phyloP scores from a whole-genome alignment of 75 land plant genomes.

The Sequoia sempervirens region DNA sequence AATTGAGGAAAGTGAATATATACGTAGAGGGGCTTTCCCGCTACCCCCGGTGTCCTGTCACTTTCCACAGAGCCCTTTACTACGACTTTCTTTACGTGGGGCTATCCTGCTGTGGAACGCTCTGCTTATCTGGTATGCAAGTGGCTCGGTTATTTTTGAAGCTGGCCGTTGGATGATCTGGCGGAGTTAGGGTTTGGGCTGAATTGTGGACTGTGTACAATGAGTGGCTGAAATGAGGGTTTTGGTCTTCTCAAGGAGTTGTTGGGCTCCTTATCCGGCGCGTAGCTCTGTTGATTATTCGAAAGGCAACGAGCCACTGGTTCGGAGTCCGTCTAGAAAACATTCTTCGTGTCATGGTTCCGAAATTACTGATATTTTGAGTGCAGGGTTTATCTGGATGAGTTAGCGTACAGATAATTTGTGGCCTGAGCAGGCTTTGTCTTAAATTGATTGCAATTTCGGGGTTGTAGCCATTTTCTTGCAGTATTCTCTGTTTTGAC shows the following conservation, averaged over 20 bases:
- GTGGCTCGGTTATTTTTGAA: background rate
- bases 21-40: background rate
- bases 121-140: background rate
- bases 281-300: background rate
- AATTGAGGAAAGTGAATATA: background rate
- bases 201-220: background rate
- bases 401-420: background rate
- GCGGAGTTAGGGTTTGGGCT: background rate
- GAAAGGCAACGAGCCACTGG: background rate
- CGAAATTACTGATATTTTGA: background rate
- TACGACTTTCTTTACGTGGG: no score
- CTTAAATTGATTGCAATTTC: background rate
- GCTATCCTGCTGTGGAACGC: background rate
- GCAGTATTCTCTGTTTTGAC: background rate
- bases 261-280: background rate
- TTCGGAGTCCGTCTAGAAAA: background rate
- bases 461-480: background rate
- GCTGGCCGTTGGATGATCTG: background rate
- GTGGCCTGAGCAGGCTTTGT: background rate
- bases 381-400: background rate
- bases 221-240: slow-evolving; percentile 4
- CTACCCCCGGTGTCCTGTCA: background rate
- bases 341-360: background rate
- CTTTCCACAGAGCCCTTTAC: background rate
- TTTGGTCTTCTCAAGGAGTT: background rate